These are phyloP conservation scores for Boletus fagicola DNA, from an alignment of 768 basidiomycete species.

Conservation along the genomic window DNA sequence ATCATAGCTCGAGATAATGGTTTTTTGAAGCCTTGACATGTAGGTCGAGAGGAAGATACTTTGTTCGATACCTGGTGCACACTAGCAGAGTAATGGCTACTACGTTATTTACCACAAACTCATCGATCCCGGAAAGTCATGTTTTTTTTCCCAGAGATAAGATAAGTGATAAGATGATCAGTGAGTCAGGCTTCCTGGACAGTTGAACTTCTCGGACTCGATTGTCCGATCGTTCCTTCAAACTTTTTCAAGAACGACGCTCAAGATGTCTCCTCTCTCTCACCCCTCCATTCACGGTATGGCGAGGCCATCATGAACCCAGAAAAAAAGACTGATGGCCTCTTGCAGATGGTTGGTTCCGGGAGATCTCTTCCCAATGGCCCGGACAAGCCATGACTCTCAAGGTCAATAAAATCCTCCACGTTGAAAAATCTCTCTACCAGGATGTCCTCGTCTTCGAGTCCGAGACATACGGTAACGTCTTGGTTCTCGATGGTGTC, in stretches of 20 bases:
- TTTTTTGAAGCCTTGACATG: neutral
- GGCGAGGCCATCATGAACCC: neutral
- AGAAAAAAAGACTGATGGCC: slow-evolving; percentile 9
- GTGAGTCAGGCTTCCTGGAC: neutral
- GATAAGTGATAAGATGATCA: slow-evolving; percentile 10
- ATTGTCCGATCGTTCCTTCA: slow-evolving; percentile 1
- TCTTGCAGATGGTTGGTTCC: slow-evolving; percentile 86
- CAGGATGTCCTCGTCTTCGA: slow-evolving; percentile 98
- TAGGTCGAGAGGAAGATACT: no score
- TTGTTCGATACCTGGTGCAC: no score
- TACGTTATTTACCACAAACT: neutral
- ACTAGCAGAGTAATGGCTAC: neutral
- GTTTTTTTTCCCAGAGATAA: neutral
- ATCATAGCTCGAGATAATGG: neutral
- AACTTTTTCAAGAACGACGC: neutral
- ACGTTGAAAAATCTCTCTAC: slow-evolving; percentile 88
- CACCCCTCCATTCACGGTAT: slow-evolving; percentile 57
- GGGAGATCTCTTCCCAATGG: slow-evolving; percentile 94
- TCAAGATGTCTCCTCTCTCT: slow-evolving; percentile 52
- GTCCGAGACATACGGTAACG: slow-evolving; percentile 95
- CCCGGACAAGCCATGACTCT: slow-evolving; percentile 97
- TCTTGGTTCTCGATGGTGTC: slow-evolving; percentile 90
- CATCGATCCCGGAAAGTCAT: no score
- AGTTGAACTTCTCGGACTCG: neutral
- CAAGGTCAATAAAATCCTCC: slow-evolving; percentile 92